phyloP scores from a whole-genome alignment of 2,329 filamentous ascomycete species.

The Fusarium anthophilum region DNA sequence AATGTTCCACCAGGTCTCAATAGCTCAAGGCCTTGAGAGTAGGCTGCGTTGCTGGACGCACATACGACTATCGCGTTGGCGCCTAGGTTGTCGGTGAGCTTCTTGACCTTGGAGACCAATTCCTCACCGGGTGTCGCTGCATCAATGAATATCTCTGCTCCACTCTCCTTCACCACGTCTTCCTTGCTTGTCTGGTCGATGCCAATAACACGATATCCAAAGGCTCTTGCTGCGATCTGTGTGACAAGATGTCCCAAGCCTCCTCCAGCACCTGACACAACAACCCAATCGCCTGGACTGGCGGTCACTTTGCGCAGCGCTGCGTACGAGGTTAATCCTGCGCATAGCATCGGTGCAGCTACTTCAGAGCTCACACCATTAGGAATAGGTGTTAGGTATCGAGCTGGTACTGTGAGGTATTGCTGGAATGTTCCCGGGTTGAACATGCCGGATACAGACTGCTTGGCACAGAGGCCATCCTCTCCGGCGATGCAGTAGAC shows the following conservation, averaged over 20 bases:
- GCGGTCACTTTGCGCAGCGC: fast-evolving
- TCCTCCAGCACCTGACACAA: neutral
- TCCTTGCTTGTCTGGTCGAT: neutral
- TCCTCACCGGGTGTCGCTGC: neutral
- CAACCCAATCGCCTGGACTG: neutral
- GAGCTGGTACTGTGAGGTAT: neutral
- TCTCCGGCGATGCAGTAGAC: neutral
- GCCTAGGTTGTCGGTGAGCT: neutral
- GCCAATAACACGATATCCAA: neutral
- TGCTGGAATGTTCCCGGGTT: neutral
- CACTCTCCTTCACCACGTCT: neutral
- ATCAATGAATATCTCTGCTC: neutral
- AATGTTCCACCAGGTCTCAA: neutral
- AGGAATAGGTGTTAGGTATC: neutral
- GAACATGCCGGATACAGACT: neutral
- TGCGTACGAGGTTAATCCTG: neutral
- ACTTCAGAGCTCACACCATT: neutral
- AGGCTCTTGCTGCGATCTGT: neutral
- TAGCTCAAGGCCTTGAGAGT: neutral
- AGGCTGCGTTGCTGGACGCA: neutral
- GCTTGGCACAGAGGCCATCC: neutral
- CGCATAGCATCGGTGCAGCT: neutral
- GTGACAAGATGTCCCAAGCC: neutral
- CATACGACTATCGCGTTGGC: neutral
- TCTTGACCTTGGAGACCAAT: neutral